Base-by-base conservation (phyloP, 139 green algal species). In the Pleodorina starrii region DNA sequence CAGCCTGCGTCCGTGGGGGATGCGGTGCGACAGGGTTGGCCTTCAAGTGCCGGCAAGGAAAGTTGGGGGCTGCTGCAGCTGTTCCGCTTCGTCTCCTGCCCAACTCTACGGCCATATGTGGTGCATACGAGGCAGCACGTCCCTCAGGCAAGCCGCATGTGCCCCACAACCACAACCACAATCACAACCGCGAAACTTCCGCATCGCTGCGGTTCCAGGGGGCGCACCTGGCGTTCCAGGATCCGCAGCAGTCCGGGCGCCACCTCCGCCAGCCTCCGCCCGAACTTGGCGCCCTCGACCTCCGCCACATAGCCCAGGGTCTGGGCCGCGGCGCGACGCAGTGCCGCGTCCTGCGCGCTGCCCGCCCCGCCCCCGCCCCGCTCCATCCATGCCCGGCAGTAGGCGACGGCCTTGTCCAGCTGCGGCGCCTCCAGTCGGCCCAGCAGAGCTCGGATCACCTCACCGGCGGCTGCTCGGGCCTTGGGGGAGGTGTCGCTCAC, bases 401-500 rank as follows among this genome's bases (percentile, higher is more conserved):
- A 96, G 42, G 38, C 77, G 0, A 91, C 92, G 11, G 95, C 89
- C 44, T 79, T 69, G 85, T 96, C 95, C 29, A 90, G 84, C 63
- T 85, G 76, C 23, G 79, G 57, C 19, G 90, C 12, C 25, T 81
- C 59, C 57, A 95, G 85, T 5, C 92, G 86, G 46, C 74, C 63
- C 84, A 98, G 90, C 79, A 99, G 94, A 27, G 88, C 50, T 43
- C 80, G 79, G 42, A 97, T 43, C 14, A 91, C 89, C 0, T 89
- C 91, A 2, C 90, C 96, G 23, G 94, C 93, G 27, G 89, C 81
- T 40, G 88, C 68, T 27, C 95, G 91, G 80, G 50, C 46, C 50
- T 91, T 90, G 82, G 92, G 82, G 36, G 92, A 92, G 9, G 91
- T 54, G 66, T 99, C 97, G 48, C 94, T 96, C 23, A 97, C 97